phyloP scores from a whole-genome alignment of 1,139 yeast species.

The Wickerhamiella pararugosa region DNA sequence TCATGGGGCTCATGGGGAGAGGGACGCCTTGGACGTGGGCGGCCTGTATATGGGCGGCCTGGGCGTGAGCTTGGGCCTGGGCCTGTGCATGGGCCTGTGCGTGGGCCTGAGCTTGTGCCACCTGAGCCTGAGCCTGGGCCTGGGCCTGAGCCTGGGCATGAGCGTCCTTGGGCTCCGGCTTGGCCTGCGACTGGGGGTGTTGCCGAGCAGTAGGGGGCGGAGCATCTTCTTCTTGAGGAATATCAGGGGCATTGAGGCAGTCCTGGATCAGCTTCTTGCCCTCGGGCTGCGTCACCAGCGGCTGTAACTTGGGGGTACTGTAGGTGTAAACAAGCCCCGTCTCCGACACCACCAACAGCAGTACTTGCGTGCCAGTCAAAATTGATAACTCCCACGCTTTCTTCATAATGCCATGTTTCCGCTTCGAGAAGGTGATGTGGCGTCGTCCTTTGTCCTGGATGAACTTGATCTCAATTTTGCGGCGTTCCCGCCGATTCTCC shows the following conservation, averaged over 20 bases:
- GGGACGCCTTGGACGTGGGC: background rate
- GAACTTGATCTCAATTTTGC: conserved; percentile 93
- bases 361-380: conserved; percentile 91
- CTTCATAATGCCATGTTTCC: conserved; percentile 98
- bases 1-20: background rate
- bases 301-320: conserved; percentile 95
- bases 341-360: conserved; percentile 85
- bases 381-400: conserved; percentile 92
- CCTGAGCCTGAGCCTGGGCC: conserved; percentile 7
- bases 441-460: conserved; percentile 95
- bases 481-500: conserved; percentile 61
- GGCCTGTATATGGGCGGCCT: conserved; percentile 7
- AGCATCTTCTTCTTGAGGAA: conserved; percentile 9
- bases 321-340: conserved; percentile 98
- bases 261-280: conserved; percentile 96
- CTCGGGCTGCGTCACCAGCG: conserved; percentile 90
- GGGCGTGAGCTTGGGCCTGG: conserved; percentile 8
- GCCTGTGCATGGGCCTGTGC: conserved; percentile 4
- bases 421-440: conserved; percentile 91
- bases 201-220: background rate
- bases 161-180: conserved; percentile 3
- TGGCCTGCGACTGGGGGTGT: background rate
- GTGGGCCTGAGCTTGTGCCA: background rate
- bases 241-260: conserved; percentile 84
- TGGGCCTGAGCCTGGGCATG: conserved; percentile 8